Base-by-base conservation (phyloP, 768 basidiomycete genomes). In the Rhizopogon roseolus region DNA sequence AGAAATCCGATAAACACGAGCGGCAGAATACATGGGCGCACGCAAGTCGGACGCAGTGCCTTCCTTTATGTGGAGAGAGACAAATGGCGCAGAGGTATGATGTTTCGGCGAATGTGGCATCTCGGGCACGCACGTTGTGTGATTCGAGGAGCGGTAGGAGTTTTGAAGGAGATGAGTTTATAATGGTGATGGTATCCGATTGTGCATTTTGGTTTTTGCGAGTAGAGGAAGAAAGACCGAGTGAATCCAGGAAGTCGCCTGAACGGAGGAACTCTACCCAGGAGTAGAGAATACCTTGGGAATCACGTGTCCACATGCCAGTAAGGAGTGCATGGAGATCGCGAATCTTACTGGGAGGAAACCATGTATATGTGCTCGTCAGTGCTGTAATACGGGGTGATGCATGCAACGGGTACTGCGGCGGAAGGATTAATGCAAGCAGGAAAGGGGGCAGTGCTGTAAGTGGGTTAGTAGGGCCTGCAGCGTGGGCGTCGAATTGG, bases 1-100 rank as follows among this genome's bases (percentile, higher is more conserved):
- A 97, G 65, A 89, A 94, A 49, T 88, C 85, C 50, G 76, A 75
- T 27, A 96, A 67, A 64, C 93, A 96, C 7, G 78, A 67, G n/a
- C 82, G 80, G 65, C 93, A 96, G 66, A 93, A 95, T 11, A 93
- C 79, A 66, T 95, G 93, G 1, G 70, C 68, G 63, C 93, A 95
- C 2, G 73, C 64, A 46, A 95, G 73, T 57, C 81, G 76, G 14
- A 93, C 61, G 64, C 92, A 93, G 58, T 81, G 80, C 13, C 80
- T 76, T 41, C 93, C 93, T 64, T 91, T 93, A 54, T 82, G 70
- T 13, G 80, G 78, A 36, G 79, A 77, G 4, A 95, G 70, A 66
- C 93, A 96, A 48, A 96, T 82, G 25, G 84, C 75, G 63, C 93
- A 96, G 27, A 74, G 67, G 67, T 89, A 88, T 0, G 86, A 82